Base-by-base conservation (phyloP, 805 yeast species). In the Saturnispora saitoi region DNA sequence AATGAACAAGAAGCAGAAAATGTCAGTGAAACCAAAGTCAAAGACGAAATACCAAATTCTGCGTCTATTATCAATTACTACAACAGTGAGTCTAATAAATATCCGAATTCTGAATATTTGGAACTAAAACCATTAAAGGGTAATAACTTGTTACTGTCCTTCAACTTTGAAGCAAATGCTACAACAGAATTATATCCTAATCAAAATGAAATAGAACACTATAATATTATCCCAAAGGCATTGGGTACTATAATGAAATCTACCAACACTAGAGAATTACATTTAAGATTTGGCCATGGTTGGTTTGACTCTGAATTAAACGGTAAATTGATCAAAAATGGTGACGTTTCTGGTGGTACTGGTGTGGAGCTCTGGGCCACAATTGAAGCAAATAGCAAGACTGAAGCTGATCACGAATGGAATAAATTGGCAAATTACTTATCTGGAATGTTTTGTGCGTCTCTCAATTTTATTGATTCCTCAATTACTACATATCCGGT, bases 341-440 rank as follows among this genome's bases (percentile, higher is more conserved):
- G 99, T 1, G 59, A 64, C 11, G 68, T 67, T 48, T 74, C 89
- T 46, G 99, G 99, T 29, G 98, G 98, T 3, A 84, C 91, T 3
- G 99, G 99, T 42, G 95, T 91, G 14, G 99, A 93, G 64, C 59
- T 93, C 9, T 89, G 95, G 89, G 90, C 97, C 0, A 72, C 80
- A 36, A 75, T 93, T 26, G 91, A 83, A 58, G 90, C 91, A 0
- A 66, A 61, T 1, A 56, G 70, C 22, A 67, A 76, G 42, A 70
- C 68, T 1, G 76, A 69, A 4, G 93, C 91, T 2, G 72, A 75
- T 54, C 56, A 63, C 6, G 70, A 76, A 40, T 93, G 99, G 99
- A 71, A 68, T 51, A 69, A 72, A 47, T 70, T 93, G 41, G 81
- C 85, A 6, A 83, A 86, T 57, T 76, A 84, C 1, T 69, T 93